Percentiles rank a stretch among this genome's conserved stretches.
Evolutionary conservation across 768 basidiomycete genomes (phyloP).

Genomic region (Sporobolomyces phaffii): DNA sequence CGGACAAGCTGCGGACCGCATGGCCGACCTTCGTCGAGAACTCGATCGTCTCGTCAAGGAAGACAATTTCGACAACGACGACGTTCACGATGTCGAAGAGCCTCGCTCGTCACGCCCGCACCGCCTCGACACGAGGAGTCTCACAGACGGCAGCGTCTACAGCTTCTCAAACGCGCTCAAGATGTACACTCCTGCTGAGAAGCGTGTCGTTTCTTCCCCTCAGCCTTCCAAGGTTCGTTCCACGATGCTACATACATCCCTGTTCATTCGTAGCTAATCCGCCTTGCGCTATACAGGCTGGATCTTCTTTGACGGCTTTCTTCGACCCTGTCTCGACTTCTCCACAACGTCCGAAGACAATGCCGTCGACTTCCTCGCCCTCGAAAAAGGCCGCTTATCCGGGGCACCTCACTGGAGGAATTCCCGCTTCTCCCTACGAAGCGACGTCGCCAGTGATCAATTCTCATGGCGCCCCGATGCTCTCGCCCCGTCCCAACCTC

Average conservation of each 20-base stretch:
- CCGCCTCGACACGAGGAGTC: constrained; percentile 29
- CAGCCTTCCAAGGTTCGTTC: not conserved
- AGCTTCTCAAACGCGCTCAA: constrained; percentile 48
- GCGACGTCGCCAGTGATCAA: constrained; percentile 15
- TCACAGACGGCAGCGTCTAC: constrained; percentile 44
- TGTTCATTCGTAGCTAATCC: not conserved
- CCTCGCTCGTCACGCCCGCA: constrained; percentile 20
- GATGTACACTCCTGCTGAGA: constrained; percentile 25
- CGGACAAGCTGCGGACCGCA: constrained; percentile 50
- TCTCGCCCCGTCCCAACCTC: not conserved
- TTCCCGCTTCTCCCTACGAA: constrained; percentile 3
- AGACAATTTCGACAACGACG: constrained; percentile 42
- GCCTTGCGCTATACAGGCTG: not conserved
- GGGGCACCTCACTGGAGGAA: constrained; percentile 2
- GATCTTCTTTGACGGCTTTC: constrained; percentile 12
- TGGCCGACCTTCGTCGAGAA: constrained; percentile 60
- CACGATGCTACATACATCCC: not conserved
- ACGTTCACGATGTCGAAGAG: constrained; percentile 3
- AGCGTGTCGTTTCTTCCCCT: constrained; percentile 1
- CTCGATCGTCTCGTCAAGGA: constrained; percentile 60
- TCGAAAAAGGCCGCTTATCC: constrained; percentile 6
- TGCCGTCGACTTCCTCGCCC: not conserved
- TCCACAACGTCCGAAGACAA: constrained; percentile 20
- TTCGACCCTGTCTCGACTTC: constrained; percentile 33
- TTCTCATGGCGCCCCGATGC: constrained; percentile 16